Evolutionary conservation across 305 asterid genomes (phyloP), one percentile per base, ranked within the genome.

Genomic region (Ajuga reptans): DNA sequence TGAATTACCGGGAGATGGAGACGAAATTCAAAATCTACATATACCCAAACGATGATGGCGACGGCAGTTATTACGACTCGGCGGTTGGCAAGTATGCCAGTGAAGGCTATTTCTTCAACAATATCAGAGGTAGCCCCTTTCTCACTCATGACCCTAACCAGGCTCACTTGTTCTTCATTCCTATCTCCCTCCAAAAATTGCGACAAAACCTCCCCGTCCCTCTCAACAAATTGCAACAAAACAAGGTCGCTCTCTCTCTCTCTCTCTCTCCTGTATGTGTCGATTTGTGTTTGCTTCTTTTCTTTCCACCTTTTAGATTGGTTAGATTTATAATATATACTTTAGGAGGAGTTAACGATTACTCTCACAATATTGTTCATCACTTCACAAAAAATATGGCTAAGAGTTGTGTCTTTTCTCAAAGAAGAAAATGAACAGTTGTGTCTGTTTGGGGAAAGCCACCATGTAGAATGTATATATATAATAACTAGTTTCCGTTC

Each of bases 1-100:
- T 43, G 52, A 31, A 65, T 71, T 76, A 76, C 33, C 66, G 17
- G 0, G 69, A 71, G 34, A 76, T 76, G 80, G 80, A 76, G 77
- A 58, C 31, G 61, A 58, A 65, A 66, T 71, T 76, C 54, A 76
- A 71, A 73, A 61, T 76, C 17, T 71, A 65, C 58, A 39, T 66
- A 7, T 76, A 71, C 51, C 57, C 65, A n/a, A 64, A 36, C 12
- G 76, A 34, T 10, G 77, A 6, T 1, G 63, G 42, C 39, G 39
- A 18, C 9, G 7, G 33, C 29, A 33, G 42, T 9, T 4, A 43
- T 53, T 54, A 31, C 9, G 37, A 34, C 6, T 10, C 68, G 31
- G 46, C 34, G 53, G 17, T 61, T 46, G 71, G 72, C 5, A 61
- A 36, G 56, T 75, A 68, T 17, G 72, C 75, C 6, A 68, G 79